A percentile compares a stretch with the other conserved stretches of the same genome.
Evolutionary conservation across 768 basidiomycete genomes (phyloP).

Genomic region (Lactarius indigo): DNA sequence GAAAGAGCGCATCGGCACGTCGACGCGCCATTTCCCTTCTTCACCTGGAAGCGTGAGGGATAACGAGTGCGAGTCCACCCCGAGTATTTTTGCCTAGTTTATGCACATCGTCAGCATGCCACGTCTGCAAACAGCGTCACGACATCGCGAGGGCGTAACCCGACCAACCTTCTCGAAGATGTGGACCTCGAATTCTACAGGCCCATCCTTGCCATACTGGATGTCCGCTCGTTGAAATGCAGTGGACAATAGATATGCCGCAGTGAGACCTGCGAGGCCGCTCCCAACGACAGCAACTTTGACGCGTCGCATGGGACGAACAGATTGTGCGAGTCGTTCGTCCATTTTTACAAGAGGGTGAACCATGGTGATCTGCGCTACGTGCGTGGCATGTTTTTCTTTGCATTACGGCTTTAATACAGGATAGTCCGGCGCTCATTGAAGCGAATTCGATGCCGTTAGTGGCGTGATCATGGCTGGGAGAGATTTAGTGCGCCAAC

Average conservation of each 20-base stretch:
- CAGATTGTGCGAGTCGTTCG: neutral
- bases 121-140: neutral
- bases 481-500: too few species aligned
- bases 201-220: conserved; percentile 21
- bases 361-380: neutral
- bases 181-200: conserved; percentile 60
- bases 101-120: neutral
- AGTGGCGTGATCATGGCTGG: too few species aligned
- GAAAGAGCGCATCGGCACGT: conserved; percentile 81
- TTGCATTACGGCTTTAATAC: neutral
- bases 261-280: conserved; percentile 70
- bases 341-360: neutral
- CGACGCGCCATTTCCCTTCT: conserved; percentile 50
- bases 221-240: conserved; percentile 24
- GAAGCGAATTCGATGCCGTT: neutral
- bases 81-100: conserved; percentile 48
- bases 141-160: neutral
- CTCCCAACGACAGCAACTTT: conserved; percentile 70
- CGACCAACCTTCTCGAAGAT: conserved; percentile 69
- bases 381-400: neutral
- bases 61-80: conserved; percentile 67
- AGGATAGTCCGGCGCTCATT: neutral
- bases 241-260: conserved; percentile 53
- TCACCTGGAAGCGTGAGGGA: conserved; percentile 40
- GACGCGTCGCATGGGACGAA: conserved; percentile 26